Evolutionary conservation across 208 protist species (phyloP).

Genomic region (Crithidia fasciculata): DNA sequence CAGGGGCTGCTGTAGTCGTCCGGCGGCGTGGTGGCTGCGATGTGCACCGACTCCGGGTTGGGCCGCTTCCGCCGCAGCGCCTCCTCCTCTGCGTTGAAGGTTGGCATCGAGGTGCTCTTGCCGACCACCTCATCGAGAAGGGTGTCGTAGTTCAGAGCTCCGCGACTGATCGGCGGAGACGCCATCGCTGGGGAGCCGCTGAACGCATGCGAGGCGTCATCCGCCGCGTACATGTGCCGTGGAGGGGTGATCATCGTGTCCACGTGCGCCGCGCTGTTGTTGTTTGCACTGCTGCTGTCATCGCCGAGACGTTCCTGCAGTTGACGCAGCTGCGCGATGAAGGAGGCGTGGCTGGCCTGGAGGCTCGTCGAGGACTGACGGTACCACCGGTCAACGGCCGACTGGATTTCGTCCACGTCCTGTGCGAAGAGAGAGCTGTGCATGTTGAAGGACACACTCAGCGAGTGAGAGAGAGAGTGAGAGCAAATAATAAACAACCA

Average conservation of each 20-base stretch:
- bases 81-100: slow-evolving; percentile 37
- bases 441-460: slow-evolving; percentile 13
- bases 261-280: slow-evolving; percentile 10
- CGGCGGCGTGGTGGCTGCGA: slow-evolving; percentile 45
- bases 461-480: not conserved
- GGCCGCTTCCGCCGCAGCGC: slow-evolving; percentile 61
- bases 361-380: slow-evolving; percentile 49
- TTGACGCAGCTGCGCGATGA: slow-evolving; percentile 59
- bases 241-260: slow-evolving; percentile 58
- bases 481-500: not conserved
- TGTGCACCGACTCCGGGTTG: slow-evolving; percentile 47
- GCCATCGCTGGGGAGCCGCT: slow-evolving; percentile 63
- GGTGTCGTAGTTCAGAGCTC: slow-evolving; percentile 58
- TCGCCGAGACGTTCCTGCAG: slow-evolving; percentile 49
- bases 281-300: slow-evolving; percentile 6
- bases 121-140: slow-evolving; percentile 52
- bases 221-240: slow-evolving; percentile 35
- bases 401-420: slow-evolving; percentile 79
- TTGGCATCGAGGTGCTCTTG: slow-evolving; percentile 30
- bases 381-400: slow-evolving; percentile 65
- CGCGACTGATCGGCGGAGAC: slow-evolving; percentile 51
- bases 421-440: slow-evolving; percentile 47
- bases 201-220: slow-evolving; percentile 28
- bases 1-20: slow-evolving; percentile 69
- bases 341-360: slow-evolving; percentile 39